Evolutionary conservation across 1,284 basidiomycete genomes (phyloP).

Genomic region (Wallemia ichthyophaga): DNA sequence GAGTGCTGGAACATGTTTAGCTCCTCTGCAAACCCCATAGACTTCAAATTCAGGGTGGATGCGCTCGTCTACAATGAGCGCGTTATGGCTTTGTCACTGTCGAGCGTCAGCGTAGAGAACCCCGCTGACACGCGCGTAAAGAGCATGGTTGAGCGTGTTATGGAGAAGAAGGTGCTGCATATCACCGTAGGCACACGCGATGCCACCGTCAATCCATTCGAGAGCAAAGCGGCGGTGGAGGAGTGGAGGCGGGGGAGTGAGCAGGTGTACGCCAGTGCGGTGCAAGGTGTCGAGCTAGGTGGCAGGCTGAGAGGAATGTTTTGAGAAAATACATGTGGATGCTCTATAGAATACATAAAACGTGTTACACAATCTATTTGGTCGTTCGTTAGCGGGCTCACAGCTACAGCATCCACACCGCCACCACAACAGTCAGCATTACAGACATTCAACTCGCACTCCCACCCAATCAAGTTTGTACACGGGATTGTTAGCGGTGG

Average conservation of each 20-base stretch:
- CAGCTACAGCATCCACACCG: too few relatives aligned
- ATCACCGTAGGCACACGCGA: conserved; percentile 57
- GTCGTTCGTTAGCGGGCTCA: too few relatives aligned
- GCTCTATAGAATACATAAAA: too few relatives aligned
- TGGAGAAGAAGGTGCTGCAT: conserved; percentile 30
- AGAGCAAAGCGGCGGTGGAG: conserved; percentile 34
- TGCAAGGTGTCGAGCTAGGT: neutral
- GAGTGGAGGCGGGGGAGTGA: conserved; percentile 22
- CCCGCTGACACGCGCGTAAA: conserved; percentile 7
- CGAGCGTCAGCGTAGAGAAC: conserved; percentile 20
- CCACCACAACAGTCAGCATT: neutral
- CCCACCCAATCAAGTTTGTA: neutral
- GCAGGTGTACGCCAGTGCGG: neutral
- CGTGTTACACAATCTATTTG: too few relatives aligned
- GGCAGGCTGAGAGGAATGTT: neutral
- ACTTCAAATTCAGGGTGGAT: conserved; percentile 32
- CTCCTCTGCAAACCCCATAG: conserved; percentile 19
- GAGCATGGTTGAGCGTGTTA: conserved; percentile 12
- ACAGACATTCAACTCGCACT: neutral
- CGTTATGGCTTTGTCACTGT: conserved; percentile 45
- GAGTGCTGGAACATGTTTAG: conserved; percentile 27
- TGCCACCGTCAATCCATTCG: conserved; percentile 29
- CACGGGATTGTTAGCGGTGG: neutral
- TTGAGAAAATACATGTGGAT: neutral
- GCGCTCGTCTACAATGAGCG: conserved; percentile 43